These are phyloP conservation scores for Fusarium bulbicola DNA, from an alignment of 2,329 filamentous ascomycete species.

Conservation along the genomic window DNA sequence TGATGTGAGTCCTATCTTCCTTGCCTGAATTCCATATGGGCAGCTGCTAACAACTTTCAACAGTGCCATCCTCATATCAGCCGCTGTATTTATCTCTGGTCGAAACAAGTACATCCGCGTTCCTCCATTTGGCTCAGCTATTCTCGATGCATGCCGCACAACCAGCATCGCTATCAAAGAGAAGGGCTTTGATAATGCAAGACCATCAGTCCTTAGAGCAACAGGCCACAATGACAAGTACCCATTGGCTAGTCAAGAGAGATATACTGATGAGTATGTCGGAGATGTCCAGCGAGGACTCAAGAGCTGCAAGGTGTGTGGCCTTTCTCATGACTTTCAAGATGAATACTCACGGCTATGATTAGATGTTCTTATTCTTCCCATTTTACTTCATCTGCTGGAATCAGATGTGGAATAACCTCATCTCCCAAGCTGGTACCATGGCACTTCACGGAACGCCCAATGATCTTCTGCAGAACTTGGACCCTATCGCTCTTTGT, in stretches of 20 bases:
- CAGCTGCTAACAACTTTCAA: too few species aligned
- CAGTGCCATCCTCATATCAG: background rate
- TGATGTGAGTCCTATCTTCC: background rate
- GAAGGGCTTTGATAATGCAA: background rate
- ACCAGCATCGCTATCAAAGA: background rate
- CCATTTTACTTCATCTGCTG: constrained; percentile 11
- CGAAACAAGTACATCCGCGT: constrained; percentile 3
- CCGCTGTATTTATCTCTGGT: background rate
- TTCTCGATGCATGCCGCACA: background rate
- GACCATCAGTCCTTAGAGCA: background rate
- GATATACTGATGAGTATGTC: constrained; percentile 5
- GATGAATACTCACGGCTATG: background rate
- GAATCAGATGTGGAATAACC: constrained; percentile 11
- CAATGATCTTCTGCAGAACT: background rate
- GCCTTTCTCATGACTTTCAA: fast-evolving
- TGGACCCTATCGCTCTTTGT: background rate
- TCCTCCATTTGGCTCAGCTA: background rate
- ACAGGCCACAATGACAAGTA: background rate
- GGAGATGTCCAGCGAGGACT: background rate
- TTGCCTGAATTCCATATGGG: too few species aligned
- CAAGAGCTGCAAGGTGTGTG: constrained; percentile 2
- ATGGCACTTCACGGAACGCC: constrained; percentile 6
- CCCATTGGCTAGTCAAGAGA: background rate
- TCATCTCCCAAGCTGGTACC: background rate
- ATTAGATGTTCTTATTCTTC: constrained; percentile 2